Conservation (phyloP, 306 rosid species). For the Sphenostylis stenocarpa region DNA sequence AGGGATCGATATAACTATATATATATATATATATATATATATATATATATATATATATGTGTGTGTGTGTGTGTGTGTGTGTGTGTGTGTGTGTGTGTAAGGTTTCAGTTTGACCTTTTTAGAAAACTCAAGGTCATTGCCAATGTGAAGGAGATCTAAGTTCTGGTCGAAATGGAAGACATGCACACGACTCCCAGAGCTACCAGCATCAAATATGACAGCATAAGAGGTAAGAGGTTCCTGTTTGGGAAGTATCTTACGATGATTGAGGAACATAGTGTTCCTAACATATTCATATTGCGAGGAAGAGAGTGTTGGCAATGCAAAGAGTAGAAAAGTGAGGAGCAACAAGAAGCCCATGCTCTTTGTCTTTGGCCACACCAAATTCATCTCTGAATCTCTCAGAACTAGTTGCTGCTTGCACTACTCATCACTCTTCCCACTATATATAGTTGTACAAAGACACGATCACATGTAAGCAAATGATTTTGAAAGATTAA, state of each 20-base stretch:
- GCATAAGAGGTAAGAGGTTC: constrained; percentile 43
- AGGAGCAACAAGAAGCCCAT: constrained; percentile 23
- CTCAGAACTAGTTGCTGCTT: background rate
- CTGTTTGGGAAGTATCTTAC: constrained; percentile 42
- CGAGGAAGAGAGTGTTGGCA: constrained; percentile 40
- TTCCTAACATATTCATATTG: constrained; percentile 1
- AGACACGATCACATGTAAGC: too few relatives aligned
- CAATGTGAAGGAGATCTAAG: constrained; percentile 65
- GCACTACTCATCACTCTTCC: background rate
- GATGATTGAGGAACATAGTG: constrained; percentile 32
- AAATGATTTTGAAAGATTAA: too few relatives aligned
- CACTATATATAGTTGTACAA: background rate
- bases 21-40: too few relatives aligned
- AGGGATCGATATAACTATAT: too few relatives aligned
- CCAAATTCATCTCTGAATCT: background rate
- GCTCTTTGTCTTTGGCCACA: background rate
- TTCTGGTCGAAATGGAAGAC: constrained; percentile 62
- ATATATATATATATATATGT: too few relatives aligned
- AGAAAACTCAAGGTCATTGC: constrained; percentile 57
- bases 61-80: too few relatives aligned
- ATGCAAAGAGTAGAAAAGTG: constrained; percentile 43
- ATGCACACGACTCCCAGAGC: constrained; percentile 84
- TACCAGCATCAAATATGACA: constrained; percentile 80
- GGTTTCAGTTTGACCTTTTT: background rate
- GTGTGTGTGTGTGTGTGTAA: too few relatives aligned